Percentiles rank a stretch among this genome's conserved stretches.
phyloP scores from a whole-genome alignment of 345 rosid genomes.

The Eucalyptus erythrocorys region DNA sequence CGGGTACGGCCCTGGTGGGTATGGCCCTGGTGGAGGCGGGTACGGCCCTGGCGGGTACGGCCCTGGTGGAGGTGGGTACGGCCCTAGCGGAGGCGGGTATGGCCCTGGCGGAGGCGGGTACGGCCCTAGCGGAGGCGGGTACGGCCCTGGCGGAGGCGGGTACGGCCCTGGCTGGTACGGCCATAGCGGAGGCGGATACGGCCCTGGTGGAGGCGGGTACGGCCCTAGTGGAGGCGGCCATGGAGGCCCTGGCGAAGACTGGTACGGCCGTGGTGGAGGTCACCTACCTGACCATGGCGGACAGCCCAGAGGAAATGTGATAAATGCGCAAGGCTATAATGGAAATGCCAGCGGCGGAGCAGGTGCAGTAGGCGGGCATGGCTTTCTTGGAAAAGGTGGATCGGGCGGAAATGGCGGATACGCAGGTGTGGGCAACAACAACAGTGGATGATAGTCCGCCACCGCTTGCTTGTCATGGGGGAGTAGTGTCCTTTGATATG shows the following conservation, averaged over 20 bases:
- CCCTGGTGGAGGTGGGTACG: neutral
- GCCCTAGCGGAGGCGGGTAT: neutral
- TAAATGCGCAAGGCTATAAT: rapidly evolving
- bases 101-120: neutral
- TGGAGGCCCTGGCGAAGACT: neutral
- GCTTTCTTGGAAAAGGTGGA: no score
- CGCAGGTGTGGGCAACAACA: neutral
- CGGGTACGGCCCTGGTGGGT: neutral
- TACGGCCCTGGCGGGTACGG: neutral
- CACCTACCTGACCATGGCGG: no score
- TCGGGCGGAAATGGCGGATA: neutral
- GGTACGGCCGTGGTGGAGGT: neutral
- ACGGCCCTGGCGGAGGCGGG: neutral
- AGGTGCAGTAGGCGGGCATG: neutral
- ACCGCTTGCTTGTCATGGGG: neutral
- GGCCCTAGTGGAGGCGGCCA: slow-evolving; percentile 6
- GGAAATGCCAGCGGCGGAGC: no score
- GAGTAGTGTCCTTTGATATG: neutral
- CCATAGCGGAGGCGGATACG: neutral
- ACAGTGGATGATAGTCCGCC: neutral
- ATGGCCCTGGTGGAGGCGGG: neutral
- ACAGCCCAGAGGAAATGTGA: no score
- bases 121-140: neutral
- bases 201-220: neutral
- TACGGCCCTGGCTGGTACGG: neutral